Base-by-base conservation (phyloP, 805 yeast genomes). In the Lipomyces sp. region DNA sequence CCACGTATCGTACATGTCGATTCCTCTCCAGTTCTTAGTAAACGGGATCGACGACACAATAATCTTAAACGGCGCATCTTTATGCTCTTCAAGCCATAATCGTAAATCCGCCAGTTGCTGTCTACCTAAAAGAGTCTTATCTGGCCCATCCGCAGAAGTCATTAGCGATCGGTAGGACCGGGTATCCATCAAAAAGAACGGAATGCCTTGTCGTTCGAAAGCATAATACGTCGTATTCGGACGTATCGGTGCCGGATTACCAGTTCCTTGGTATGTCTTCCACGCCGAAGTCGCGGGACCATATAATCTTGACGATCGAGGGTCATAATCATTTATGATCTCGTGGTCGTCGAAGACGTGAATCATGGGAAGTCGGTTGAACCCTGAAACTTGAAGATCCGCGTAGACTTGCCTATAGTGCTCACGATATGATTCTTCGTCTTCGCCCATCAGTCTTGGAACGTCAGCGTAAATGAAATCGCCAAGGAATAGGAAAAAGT, bases 331-430 rank as follows among this genome's bases (percentile, higher is more conserved):
- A 39, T 70, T 71, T 24, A 67, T 67, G 50, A 71, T 71, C 57
- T 72, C 74, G 58, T 72, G 74, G 55, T 72, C 74, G 58, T 72
- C 74, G 64, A 71, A 72, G 6, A 72, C 71, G 33, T 72, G 72
- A 8, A 67, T 4, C 10, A 64, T 61, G 3, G 74, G 74, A 11
- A 72, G 58, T 7, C 63, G n/a, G n/a, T 53, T 63, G 50, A 63
- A 59, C 18, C 59, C 37, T 30, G 67, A 32, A 8, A 55, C 34
- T 18, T 48, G 24, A n/a, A 67, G 32, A 39, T 61, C 63, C 24
- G 65, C 53, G 59, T 72, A 72, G 2, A 68, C 73, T 24, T 72
- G 74, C 3, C 74, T 51, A 48, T 72, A 72, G 30, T 66, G 70
- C 37, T 64, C 62, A 7, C 67, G 62, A 42, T 67, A 72, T 32